Conservation (phyloP, 2,329 filamentous ascomycete genomes). For the Capronia epimyces region DNA sequence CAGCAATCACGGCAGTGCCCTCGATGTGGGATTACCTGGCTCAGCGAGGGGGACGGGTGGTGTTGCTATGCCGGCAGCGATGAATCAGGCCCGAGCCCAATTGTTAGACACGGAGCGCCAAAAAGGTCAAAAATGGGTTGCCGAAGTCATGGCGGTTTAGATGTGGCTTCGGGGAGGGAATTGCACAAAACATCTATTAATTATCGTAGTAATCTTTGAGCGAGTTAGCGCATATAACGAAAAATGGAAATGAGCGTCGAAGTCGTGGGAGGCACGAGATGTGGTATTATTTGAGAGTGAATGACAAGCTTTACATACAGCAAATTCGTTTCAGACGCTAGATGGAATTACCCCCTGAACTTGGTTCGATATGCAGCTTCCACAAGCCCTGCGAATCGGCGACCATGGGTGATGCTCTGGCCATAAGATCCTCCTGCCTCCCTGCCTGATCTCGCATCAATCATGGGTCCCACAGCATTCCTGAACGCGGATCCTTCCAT, state of each 20-base stretch:
- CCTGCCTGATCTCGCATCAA: too few species aligned
- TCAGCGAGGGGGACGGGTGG: neutral
- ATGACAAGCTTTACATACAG: too few species aligned
- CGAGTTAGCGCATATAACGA: neutral
- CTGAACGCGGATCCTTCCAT: too few species aligned
- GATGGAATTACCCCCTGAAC: too few species aligned
- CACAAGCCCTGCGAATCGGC: too few species aligned
- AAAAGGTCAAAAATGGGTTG: constrained; percentile 9
- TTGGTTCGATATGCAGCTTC: too few species aligned
- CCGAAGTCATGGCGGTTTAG: constrained; percentile 11
- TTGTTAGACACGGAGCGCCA: neutral
- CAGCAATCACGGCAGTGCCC: neutral
- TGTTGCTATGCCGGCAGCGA: neutral
- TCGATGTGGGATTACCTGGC: neutral
- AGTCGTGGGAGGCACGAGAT: too few species aligned
- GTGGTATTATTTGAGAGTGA: too few species aligned
- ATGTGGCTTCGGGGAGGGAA: neutral
- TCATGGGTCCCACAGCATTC: too few species aligned
- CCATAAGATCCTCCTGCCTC: too few species aligned
- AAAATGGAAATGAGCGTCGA: neutral
- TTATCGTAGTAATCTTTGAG: neutral
- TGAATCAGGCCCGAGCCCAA: constrained; percentile 1
- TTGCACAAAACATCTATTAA: neutral
- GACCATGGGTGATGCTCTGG: too few species aligned
- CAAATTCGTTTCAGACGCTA: too few species aligned